Evolutionary conservation across 2,329 filamentous ascomycete species (phyloP).

Genomic region (Venturia oleaginea): DNA sequence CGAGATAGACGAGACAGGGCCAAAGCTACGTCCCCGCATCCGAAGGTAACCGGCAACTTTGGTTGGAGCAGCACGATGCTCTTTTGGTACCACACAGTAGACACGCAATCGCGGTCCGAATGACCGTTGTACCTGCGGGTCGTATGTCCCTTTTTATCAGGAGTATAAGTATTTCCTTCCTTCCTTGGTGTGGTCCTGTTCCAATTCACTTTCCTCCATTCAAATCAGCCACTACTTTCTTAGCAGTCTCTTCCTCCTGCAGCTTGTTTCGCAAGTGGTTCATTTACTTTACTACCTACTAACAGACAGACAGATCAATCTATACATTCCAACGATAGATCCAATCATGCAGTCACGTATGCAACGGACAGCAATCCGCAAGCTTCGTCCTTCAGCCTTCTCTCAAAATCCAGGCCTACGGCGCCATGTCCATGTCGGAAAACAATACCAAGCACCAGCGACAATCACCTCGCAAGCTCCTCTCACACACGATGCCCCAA

Average conservation of each 20-base stretch:
- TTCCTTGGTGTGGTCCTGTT: neutral
- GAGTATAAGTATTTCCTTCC: neutral
- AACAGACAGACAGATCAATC: neutral
- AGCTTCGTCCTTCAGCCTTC: neutral
- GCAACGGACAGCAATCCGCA: neutral
- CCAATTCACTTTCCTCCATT: neutral
- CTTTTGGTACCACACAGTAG: neutral
- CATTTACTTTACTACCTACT: neutral
- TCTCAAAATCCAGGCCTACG: neutral
- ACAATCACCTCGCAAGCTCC: neutral
- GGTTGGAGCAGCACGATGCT: neutral
- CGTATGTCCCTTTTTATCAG: neutral
- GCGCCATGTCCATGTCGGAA: slow-evolving; percentile 4
- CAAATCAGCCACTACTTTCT: neutral
- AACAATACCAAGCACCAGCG: neutral
- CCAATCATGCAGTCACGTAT: slow-evolving; percentile 2
- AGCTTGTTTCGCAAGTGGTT: neutral
- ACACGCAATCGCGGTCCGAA: neutral
- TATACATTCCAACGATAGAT: neutral
- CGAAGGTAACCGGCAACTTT: neutral
- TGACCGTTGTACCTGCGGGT: neutral
- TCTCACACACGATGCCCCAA: neutral
- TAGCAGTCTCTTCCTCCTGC: neutral
- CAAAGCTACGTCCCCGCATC: neutral
- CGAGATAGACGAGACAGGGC: neutral